Evolutionary conservation across 164 flowering plant species (phyloP).

Genomic region (Dillenia turbinata): DNA sequence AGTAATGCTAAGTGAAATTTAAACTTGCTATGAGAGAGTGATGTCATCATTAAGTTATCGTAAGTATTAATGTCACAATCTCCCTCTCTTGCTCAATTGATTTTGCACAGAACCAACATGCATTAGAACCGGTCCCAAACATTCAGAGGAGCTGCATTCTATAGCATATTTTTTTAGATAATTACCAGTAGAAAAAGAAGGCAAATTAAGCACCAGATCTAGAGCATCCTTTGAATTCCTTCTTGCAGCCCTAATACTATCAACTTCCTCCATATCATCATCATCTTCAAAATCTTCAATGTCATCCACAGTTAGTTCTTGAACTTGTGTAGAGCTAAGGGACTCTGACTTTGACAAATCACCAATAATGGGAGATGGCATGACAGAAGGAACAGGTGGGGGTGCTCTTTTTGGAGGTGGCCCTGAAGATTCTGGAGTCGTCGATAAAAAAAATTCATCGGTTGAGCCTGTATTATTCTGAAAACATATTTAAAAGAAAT

Average conservation of each 20-base stretch:
- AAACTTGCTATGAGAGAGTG: too few species aligned
- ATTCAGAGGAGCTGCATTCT: too few species aligned
- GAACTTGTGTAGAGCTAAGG: slow-evolving; percentile 52
- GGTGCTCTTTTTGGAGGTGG: slow-evolving; percentile 87
- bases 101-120: too few species aligned
- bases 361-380: slow-evolving; percentile 44
- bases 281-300: slow-evolving; percentile 92
- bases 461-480: slow-evolving; percentile 65
- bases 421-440: slow-evolving; percentile 71
- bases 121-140: too few species aligned
- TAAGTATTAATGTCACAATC: too few species aligned
- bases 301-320: slow-evolving; percentile 83
- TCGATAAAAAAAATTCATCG: slow-evolving; percentile 84
- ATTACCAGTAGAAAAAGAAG: slow-evolving; percentile 85
- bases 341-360: slow-evolving; percentile 54
- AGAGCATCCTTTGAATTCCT: slow-evolving; percentile 66
- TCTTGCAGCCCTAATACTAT: slow-evolving; percentile 53
- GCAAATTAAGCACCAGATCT: slow-evolving; percentile 65
- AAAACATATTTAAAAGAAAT: slow-evolving; percentile 4
- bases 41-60: too few species aligned
- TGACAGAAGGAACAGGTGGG: slow-evolving; percentile 51
- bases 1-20: too few species aligned
- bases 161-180: slow-evolving; percentile 1
- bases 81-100: too few species aligned
- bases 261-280: slow-evolving; percentile 63